phyloP scores from a whole-genome alignment of 805 yeast species.

The Starmerella apis region DNA sequence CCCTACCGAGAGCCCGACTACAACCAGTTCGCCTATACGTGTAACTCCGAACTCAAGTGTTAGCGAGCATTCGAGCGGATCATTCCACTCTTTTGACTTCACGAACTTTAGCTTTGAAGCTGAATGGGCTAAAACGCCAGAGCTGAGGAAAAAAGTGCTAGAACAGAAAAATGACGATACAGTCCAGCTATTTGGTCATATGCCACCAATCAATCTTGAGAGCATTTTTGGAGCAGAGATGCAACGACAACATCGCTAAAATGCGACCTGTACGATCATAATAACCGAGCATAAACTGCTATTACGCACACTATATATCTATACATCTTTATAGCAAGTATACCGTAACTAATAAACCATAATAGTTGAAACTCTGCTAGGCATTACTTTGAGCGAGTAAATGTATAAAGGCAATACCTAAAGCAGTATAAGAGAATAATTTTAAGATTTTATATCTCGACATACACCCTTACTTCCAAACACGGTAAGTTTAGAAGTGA shows the following conservation, averaged over 20 bases:
- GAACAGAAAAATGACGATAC: constrained; percentile 52
- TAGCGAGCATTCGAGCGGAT: constrained; percentile 1
- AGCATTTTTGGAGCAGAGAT: constrained; percentile 41
- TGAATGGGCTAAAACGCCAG: constrained; percentile 57
- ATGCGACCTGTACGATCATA: not conserved
- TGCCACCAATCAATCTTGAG: constrained; percentile 57
- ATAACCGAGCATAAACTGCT: too few species aligned
- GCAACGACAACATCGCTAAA: constrained; percentile 1
- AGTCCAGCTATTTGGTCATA: constrained; percentile 59
- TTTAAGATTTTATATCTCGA: too few species aligned
- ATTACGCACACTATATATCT: too few species aligned
- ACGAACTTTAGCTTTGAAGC: constrained; percentile 33
- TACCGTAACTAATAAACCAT: too few species aligned
- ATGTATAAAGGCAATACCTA: too few species aligned
- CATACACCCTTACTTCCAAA: too few species aligned
- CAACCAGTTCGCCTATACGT: constrained; percentile 8
- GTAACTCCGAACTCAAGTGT: not conserved
- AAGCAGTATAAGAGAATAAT: too few species aligned
- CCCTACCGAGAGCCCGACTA: not conserved
- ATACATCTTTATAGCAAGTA: not conserved
- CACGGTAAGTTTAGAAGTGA: not conserved
- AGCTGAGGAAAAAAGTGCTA: constrained; percentile 38
- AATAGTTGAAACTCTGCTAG: too few species aligned
- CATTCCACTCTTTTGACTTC: constrained; percentile 12
- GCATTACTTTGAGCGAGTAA: too few species aligned